These are phyloP conservation scores for Oryza officinalis DNA, from an alignment of 176 grass and related monocot genomes.

Conservation along the genomic window DNA sequence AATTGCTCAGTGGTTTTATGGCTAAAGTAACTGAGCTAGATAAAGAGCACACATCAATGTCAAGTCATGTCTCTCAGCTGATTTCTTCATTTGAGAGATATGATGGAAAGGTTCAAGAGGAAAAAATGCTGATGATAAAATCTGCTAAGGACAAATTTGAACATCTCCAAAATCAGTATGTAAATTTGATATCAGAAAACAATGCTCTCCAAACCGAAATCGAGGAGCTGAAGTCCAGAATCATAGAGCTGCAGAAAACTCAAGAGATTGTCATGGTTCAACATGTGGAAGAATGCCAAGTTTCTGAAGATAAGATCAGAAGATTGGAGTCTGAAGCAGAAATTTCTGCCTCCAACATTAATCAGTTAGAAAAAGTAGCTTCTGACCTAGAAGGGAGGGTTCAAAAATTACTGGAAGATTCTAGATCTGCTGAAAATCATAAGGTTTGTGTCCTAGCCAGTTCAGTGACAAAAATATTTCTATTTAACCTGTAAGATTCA, in stretches of 20 bases:
- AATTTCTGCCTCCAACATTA: slow-evolving; percentile 61
- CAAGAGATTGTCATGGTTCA: slow-evolving; percentile 31
- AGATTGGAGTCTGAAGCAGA: slow-evolving; percentile 71
- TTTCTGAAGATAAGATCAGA: slow-evolving; percentile 78
- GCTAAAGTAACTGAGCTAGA: slow-evolving; percentile 63
- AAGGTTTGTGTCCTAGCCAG: slow-evolving; percentile 55
- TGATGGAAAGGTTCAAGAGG: slow-evolving; percentile 61
- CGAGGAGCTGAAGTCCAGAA: slow-evolving; percentile 9
- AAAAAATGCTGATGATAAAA: slow-evolving; percentile 58
- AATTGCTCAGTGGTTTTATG: slow-evolving; percentile 50
- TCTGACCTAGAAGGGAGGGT: slow-evolving; percentile 62
- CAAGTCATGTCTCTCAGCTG: slow-evolving; percentile 53
- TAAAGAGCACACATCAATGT: slow-evolving; percentile 62
- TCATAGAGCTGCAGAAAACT: slow-evolving; percentile 73
- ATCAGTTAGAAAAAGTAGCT: slow-evolving; percentile 41
- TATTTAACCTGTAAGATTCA: slow-evolving; percentile 32
- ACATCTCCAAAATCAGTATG: slow-evolving; percentile 56
- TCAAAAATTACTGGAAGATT: neutral
- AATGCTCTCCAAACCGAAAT: slow-evolving; percentile 62
- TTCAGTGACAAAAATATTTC: neutral
- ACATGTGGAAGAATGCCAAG: slow-evolving; percentile 83
- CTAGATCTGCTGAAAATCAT: slow-evolving; percentile 17
- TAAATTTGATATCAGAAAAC: slow-evolving; percentile 58
- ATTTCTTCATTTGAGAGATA: slow-evolving; percentile 67
- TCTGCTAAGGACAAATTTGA: slow-evolving; percentile 68